Conservation (phyloP, 2,329 filamentous ascomycete genomes). For the Colletotrichum shisoi region DNA sequence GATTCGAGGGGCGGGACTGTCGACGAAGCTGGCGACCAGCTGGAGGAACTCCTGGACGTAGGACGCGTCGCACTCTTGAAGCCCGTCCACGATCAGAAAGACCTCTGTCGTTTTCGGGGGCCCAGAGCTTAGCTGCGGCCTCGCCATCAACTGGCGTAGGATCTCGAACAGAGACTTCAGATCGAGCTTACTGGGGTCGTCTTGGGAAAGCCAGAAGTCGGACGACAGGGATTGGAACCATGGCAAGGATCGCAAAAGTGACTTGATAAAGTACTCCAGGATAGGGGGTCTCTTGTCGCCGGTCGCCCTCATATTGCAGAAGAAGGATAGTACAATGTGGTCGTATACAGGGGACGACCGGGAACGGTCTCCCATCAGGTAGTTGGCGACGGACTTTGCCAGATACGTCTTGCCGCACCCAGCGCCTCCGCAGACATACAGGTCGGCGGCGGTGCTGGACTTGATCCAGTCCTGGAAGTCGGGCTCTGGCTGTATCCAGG, state of each 20-base stretch:
- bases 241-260: slow-evolving; percentile 33
- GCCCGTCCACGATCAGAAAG: slow-evolving; percentile 42
- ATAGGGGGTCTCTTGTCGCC: slow-evolving; percentile 37
- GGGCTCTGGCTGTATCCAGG: slow-evolving; percentile 38
- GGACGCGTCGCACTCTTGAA: slow-evolving; percentile 38
- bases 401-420: slow-evolving; percentile 42
- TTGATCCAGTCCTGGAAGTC: slow-evolving; percentile 40
- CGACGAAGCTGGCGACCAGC: slow-evolving; percentile 13
- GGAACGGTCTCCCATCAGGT: slow-evolving; percentile 33
- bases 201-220: slow-evolving; percentile 28
- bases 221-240: slow-evolving; percentile 39
- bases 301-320: slow-evolving; percentile 37
- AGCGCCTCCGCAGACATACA: slow-evolving; percentile 37
- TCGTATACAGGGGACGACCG: slow-evolving; percentile 9
- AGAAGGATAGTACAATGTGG: slow-evolving; percentile 40
- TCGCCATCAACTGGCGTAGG: slow-evolving; percentile 36
- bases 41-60: slow-evolving; percentile 30
- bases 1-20: slow-evolving; percentile 4
- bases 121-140: neutral
- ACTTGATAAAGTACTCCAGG: slow-evolving; percentile 41
- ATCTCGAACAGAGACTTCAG: slow-evolving; percentile 39
- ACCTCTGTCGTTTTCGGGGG: slow-evolving; percentile 28
- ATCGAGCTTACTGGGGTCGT: slow-evolving; percentile 7
- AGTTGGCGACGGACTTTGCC: slow-evolving; percentile 40
- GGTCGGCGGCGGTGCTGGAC: slow-evolving; percentile 25